A percentile compares a stretch with the other conserved stretches of the same genome.
Evolutionary conservation across 176 grass and related monocot species (phyloP).

Genomic region (Lolium rigidum): DNA sequence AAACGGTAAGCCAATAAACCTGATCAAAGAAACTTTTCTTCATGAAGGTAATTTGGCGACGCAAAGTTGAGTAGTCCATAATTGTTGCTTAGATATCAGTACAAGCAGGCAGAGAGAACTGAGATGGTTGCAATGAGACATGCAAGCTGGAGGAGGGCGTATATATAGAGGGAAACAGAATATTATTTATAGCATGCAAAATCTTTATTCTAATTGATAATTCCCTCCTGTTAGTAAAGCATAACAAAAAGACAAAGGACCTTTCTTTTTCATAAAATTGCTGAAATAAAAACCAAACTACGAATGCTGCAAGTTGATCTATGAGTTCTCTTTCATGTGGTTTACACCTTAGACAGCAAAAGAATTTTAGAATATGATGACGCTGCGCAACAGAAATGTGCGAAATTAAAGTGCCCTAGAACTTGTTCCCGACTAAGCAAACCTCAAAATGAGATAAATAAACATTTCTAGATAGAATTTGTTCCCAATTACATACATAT

Average conservation of each 20-base stretch:
- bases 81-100: constrained; percentile 34
- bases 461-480: neutral
- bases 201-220: constrained; percentile 66
- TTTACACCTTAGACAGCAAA: constrained; percentile 36
- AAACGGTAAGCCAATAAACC: constrained; percentile 43
- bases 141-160: constrained; percentile 27
- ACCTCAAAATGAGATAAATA: constrained; percentile 1
- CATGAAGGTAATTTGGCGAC: constrained; percentile 56
- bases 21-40: constrained; percentile 88
- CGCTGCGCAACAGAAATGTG: constrained; percentile 20
- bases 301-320: constrained; percentile 53
- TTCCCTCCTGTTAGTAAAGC: constrained; percentile 55
- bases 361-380: constrained; percentile 42
- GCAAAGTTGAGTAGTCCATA: constrained; percentile 62
- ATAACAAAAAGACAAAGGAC: constrained; percentile 52
- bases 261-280: constrained; percentile 43
- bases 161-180: constrained; percentile 54
- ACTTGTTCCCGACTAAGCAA: constrained; percentile 43
- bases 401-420: constrained; percentile 17
- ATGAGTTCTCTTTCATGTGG: constrained; percentile 36
- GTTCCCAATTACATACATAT: neutral
- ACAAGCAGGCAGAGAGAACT: constrained; percentile 35
- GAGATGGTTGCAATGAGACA: constrained; percentile 45
- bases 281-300: constrained; percentile 34
- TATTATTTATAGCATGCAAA: constrained; percentile 55